Evolutionary conservation across 2,329 filamentous ascomycete genomes (phyloP), one percentile per base, ranked within the genome.

Genomic region (Phaeosphaeriaceae sp.): DNA sequence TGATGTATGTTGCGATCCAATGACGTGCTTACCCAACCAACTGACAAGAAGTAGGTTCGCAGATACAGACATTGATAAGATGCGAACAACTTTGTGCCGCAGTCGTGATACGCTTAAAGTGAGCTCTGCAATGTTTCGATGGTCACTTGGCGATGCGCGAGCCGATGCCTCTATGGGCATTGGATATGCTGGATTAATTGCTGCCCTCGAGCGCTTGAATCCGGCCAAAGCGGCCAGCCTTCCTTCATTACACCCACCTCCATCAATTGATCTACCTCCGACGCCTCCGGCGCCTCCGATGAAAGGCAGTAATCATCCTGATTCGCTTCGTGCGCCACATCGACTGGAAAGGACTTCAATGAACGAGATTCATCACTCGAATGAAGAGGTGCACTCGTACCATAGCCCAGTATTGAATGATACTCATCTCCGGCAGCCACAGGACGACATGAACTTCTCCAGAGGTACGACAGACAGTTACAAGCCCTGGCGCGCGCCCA

Each of bases 141-240:
- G 85, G 84, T 83, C 81, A 16, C 74, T 88, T 3, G 84, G 84
- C 23, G 67, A 71, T 18, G 77, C 78, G 16, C 83, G 81, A 64
- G 80, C 82, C 13, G 84, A 87, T 56, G 80, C 81, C 13, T 79
- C 83, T 11, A 79, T 83, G 34, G 84, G 85, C 15, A 87, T 87
- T 37, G 87, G 87, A 35, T 89, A 87, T 63, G 85, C 85, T 1
- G 85, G 85, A 4, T 77, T 89, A 6, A 82, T 83, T 1, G 85
- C 86, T 8, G 86, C 86, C 3, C 77, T 89, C 9, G 83, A 87
- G 36, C 77, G 80, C 46, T 71, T 83, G 54, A 71, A 63, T 50
- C 71, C 56, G 48, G 52, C 55, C 54, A 61, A 70, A 55, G 46
- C 64, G 18, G 21, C 48, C 12, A 58, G 48, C 45, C 54, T 52